A percentile compares a stretch with the other conserved stretches of the same genome.
Evolutionary conservation across 352 stramenopile species (phyloP).

Genomic region (Globisporangium nodosum): DNA sequence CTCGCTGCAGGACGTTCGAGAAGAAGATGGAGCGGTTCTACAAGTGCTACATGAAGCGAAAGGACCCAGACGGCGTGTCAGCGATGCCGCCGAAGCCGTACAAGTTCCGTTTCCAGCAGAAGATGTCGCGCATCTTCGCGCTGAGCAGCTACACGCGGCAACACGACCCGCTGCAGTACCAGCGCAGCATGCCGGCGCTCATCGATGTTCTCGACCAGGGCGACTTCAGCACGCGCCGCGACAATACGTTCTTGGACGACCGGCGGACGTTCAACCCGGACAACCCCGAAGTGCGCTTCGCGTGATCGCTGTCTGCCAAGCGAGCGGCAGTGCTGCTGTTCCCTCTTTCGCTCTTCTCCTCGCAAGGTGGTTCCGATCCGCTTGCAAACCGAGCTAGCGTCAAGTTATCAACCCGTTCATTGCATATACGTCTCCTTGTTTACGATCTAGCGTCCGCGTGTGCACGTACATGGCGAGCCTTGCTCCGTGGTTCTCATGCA

Average conservation of each 20-base stretch:
- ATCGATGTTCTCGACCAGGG: conserved; percentile 80
- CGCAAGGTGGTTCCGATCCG: too few relatives aligned
- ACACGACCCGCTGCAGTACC: conserved; percentile 56
- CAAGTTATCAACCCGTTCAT: background rate
- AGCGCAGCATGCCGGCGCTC: conserved; percentile 67
- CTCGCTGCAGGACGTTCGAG: conserved; percentile 62
- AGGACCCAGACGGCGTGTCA: conserved; percentile 83
- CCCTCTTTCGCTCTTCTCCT: background rate
- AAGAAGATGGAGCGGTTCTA: conserved; percentile 91
- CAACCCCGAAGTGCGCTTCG: conserved; percentile 30
- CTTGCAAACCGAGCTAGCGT: too few relatives aligned
- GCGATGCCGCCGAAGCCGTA: conserved; percentile 87
- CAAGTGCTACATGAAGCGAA: conserved; percentile 86
- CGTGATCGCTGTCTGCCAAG: conserved; percentile 15
- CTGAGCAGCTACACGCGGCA: conserved; percentile 53
- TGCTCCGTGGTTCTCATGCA: too few relatives aligned
- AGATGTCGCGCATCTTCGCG: conserved; percentile 87
- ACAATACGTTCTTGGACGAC: conserved; percentile 51
- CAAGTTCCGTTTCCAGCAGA: conserved; percentile 89
- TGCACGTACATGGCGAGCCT: too few relatives aligned
- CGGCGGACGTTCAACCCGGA: conserved; percentile 38
- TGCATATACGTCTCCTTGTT: background rate
- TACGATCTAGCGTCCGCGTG: too few relatives aligned
- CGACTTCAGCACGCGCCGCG: conserved; percentile 56
- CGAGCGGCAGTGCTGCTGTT: background rate